Base-by-base conservation (phyloP, 352 stramenopile species). In the Globisporangium cylindrosporum region DNA sequence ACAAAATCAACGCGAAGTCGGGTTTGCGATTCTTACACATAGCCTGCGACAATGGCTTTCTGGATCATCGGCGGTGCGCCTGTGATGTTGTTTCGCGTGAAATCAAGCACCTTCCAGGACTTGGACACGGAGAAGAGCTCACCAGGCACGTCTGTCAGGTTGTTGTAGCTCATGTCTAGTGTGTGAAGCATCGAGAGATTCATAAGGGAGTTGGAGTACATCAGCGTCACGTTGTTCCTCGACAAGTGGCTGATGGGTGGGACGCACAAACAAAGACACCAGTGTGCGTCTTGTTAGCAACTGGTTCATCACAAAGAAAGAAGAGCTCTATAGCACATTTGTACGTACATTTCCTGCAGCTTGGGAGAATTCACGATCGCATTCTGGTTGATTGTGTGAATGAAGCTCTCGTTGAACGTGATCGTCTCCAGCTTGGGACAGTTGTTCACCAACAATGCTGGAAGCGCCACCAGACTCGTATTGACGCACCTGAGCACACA, bases 61-160 rank as follows among this genome's bases (percentile, higher is more conserved):
- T 73, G 64, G 55, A 89, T 77, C 9, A 76, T 78, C 15, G 71
- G 65, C 5, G 83, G 83, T 1, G 79, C 69, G 1, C 72, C 56
- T 25, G 72, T 62, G 22, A 92, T 77, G 29, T 70, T 59, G 48
- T 90, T 90, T 62, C 80, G 72, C 8, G 71, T 77, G 7, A 90
- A 84, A 41, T 92, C 80, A 18, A 92, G 75, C 12, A 59, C 71
- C 20, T 88, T 76, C 83, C 83, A 92, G 20, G 78, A 82, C 2
- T 74, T 70, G 8, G 81, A 78, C 9, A 77, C 71, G 18, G 68
- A 77, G 20, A 90, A 69, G 7, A 91, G 58, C 20, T 55, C 66
- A 1, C 58, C 78, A 4, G 83, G 78, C 4, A 91, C 66, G 10
- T 27, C 60, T 20, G 74, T 64, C 14, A 91, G 73, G 32, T 79